Evolutionary conservation across 768 basidiomycete genomes (phyloP).

Genomic region (Leccinellum albellum): DNA sequence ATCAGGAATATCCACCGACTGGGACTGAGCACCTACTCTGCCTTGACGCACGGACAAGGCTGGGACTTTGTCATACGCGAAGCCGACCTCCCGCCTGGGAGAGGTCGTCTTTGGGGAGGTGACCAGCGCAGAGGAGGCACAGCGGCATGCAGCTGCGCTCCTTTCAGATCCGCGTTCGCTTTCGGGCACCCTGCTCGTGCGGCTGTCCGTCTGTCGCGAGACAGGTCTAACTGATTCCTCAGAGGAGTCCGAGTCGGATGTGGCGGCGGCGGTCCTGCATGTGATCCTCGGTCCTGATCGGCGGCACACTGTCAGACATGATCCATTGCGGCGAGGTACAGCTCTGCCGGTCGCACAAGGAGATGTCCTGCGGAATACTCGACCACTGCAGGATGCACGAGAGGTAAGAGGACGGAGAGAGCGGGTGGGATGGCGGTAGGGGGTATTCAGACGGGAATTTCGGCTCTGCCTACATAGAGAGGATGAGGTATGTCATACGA

Average conservation of each 20-base stretch:
- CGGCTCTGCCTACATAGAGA: constrained; percentile 29
- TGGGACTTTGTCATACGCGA: constrained; percentile 39
- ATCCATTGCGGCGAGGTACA: constrained; percentile 44
- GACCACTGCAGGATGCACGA: constrained; percentile 7
- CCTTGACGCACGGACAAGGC: not conserved
- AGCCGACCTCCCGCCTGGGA: constrained; percentile 32
- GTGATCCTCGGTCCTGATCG: too few relatives aligned
- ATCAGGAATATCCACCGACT: not conserved
- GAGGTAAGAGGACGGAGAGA: constrained; percentile 21
- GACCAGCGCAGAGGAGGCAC: constrained; percentile 34
- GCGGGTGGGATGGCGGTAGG: constrained; percentile 18
- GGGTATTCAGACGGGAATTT: constrained; percentile 38
- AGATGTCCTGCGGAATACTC: constrained; percentile 20
- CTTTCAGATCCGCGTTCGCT: constrained; percentile 36
- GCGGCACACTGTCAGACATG: too few relatives aligned
- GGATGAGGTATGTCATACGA: not conserved
- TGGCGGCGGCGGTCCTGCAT: too few relatives aligned
- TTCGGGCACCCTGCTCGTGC: constrained; percentile 41
- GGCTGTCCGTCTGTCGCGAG: constrained; percentile 40
- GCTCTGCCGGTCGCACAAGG: constrained; percentile 43
- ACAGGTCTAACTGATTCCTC: constrained; percentile 1
- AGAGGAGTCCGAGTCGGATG: not conserved
- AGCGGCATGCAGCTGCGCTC: constrained; percentile 25
- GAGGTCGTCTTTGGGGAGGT: constrained; percentile 40
- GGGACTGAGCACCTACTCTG: too few relatives aligned